These are phyloP conservation scores for Aspergillus carlsbadensis DNA, from an alignment of 495 filamentous ascomycete genomes.

Conservation along the genomic window DNA sequence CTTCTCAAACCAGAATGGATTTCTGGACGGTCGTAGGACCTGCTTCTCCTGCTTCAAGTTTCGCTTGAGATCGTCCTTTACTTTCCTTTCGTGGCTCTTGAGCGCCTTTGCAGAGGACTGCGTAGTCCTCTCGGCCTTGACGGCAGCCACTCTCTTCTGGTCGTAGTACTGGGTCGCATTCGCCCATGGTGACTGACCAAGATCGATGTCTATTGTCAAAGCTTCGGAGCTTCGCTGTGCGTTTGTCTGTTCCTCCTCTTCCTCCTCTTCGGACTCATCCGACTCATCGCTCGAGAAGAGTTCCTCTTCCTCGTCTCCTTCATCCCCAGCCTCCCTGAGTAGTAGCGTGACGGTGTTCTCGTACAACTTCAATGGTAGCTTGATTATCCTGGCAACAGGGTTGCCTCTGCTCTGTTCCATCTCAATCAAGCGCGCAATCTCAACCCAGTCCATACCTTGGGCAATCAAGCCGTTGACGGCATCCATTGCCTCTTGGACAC, in stretches of 20 bases:
- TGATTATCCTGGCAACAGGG: slow-evolving; percentile 82
- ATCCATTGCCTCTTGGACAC: slow-evolving; percentile 87
- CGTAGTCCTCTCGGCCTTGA: slow-evolving; percentile 82
- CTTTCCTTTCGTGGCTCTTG: slow-evolving; percentile 86
- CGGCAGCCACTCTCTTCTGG: slow-evolving; percentile 77
- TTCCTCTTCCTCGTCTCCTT: slow-evolving; percentile 52
- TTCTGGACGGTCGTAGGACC: slow-evolving; percentile 76
- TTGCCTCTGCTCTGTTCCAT: slow-evolving; percentile 78
- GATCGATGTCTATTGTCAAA: slow-evolving; percentile 79
- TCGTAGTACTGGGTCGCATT: slow-evolving; percentile 92
- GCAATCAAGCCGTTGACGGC: slow-evolving; percentile 85
- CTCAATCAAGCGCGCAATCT: slow-evolving; percentile 84
- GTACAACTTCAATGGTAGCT: slow-evolving; percentile 80
- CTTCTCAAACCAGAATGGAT: slow-evolving; percentile 93
- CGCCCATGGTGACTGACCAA: slow-evolving; percentile 75
- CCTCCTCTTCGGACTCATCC: slow-evolving; percentile 59
- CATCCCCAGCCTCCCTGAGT: slow-evolving; percentile 66
- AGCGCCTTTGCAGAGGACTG: slow-evolving; percentile 81
- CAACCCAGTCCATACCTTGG: slow-evolving; percentile 96
- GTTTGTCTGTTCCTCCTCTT: slow-evolving; percentile 31
- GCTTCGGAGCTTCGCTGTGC: slow-evolving; percentile 29
- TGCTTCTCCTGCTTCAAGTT: slow-evolving; percentile 90
- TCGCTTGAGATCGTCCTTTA: slow-evolving; percentile 78
- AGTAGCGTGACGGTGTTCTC: slow-evolving; percentile 85
- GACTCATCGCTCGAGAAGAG: slow-evolving; percentile 60